Evolutionary conservation across 345 rosid genomes (phyloP).

Genomic region (Lepidium didymum): DNA sequence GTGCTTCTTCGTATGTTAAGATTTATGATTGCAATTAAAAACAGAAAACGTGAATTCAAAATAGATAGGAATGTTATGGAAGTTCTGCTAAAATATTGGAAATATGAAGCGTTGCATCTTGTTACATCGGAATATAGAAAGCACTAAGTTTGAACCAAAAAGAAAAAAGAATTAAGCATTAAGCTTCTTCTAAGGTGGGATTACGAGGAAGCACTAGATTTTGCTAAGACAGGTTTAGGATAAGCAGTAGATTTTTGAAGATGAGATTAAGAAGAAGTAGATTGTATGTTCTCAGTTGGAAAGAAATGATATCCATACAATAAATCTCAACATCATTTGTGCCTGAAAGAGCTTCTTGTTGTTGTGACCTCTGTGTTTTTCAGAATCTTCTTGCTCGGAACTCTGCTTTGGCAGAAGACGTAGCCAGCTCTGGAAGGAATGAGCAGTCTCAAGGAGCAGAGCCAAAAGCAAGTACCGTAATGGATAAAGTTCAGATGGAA

Average conservation of each 20-base stretch:
- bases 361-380: not conserved
- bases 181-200: not conserved
- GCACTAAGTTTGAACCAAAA: not conserved
- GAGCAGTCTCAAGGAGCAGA: slow-evolving; percentile 46
- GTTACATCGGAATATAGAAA: not conserved
- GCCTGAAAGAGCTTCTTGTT: not conserved
- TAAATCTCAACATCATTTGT: not conserved
- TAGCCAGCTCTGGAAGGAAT: slow-evolving; percentile 59
- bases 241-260: not conserved
- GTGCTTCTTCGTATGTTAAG: not conserved
- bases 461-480: slow-evolving; percentile 42
- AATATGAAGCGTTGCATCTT: not conserved
- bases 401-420: slow-evolving; percentile 77
- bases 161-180: not conserved
- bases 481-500: slow-evolving; percentile 65
- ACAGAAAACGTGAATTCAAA: not conserved
- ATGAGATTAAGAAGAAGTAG: not conserved
- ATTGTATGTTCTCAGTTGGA: not conserved
- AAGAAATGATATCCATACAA: not conserved
- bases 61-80: not conserved
- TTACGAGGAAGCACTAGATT: not conserved
- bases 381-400: slow-evolving; percentile 86
- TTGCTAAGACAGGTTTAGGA: not conserved
- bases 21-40: not conserved
- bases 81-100: not conserved